Evolutionary conservation across 345 rosid species (phyloP), one percentile per base, ranked within the genome.

Genomic region (Acer campestre): DNA sequence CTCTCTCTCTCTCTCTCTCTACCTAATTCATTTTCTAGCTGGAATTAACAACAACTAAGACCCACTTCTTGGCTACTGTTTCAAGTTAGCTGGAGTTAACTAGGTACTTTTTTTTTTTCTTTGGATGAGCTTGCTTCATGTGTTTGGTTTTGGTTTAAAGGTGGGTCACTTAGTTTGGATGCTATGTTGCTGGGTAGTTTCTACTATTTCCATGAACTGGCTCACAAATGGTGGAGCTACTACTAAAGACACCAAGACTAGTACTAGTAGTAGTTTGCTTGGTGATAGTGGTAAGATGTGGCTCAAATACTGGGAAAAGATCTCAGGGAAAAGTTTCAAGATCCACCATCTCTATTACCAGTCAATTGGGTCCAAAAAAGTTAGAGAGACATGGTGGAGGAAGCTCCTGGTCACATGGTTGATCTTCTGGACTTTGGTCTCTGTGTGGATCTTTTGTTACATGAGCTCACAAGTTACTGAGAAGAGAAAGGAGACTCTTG

Each of bases 81-180:
- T 70, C 62, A 77, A 76, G 79, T 64, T 78, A 71, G 78, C 85
- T 82, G 78, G 79, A 59, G 56, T 76, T 81, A 74, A 64, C 70
- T 74, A 66, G 78, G 73, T 68, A 72, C 84, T 67, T 81, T 77
- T 70, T 40, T 10, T 46, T 46, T 77, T 75, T n/a, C 23, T 46
- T 86, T 90, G 93, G 88, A 93, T 95, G 99, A 95, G 87, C 85
- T 78, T 91, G 77, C 82, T 91, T 77, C 91, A 90, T 82, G 92
- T 92, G 25, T 77, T 82, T 80, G 94, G 91, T 83, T 93, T 95
- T 86, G 92, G 92, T 58, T 76, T 95, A 74, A 93, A 95, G 81
- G 88, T 85, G 85, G 94, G 98, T 82, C 91, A 91, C 82, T 83
- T 92, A 70, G 80, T 93, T 67, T 95, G 95, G 97, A 75, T 88